Percentiles rank a stretch among this genome's conserved stretches.
These are phyloP conservation scores for Podila epicladia DNA, from an alignment of 192 early-diverging fungal species.

Conservation along the genomic window DNA sequence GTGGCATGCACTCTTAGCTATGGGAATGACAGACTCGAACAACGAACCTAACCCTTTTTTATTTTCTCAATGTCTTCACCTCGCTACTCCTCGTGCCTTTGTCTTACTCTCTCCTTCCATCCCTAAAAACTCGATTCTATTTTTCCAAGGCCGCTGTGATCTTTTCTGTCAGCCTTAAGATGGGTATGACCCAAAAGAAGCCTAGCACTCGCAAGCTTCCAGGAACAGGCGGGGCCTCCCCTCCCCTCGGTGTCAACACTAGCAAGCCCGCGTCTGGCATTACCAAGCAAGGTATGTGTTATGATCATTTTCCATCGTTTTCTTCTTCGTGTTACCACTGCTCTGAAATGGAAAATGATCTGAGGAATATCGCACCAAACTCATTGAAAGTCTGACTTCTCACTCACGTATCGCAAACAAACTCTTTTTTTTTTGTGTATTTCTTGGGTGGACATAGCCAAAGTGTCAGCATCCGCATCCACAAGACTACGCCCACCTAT, in stretches of 20 bases:
- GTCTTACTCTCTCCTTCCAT: neutral
- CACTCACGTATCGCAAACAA: neutral
- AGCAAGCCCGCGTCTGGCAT: no score
- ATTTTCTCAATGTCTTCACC: neutral
- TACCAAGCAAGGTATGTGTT: no score
- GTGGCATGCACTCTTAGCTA: no score
- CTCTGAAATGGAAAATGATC: no score
- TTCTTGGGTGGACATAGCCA: constrained; percentile 3
- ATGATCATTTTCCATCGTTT: no score
- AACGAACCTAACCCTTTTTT: neutral
- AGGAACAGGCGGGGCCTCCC: neutral
- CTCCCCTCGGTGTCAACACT: no score
- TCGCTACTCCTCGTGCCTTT: neutral
- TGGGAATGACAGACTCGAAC: no score
- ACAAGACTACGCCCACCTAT: constrained; percentile 17
- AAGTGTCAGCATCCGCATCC: constrained; percentile 28
- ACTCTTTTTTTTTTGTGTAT: neutral
- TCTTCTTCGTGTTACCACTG: no score
- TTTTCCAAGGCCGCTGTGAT: constrained; percentile 22
- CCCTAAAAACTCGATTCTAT: no score
- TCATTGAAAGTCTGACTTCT: no score
- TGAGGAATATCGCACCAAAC: no score
- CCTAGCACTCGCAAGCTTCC: constrained; percentile 10
- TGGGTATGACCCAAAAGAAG: constrained; percentile 38
- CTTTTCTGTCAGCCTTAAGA: constrained; percentile 31